Percentiles rank a stretch among this genome's conserved stretches.
Conservation (phyloP, 176 grass and related monocot genomes). For the Leersia perrieri region DNA sequence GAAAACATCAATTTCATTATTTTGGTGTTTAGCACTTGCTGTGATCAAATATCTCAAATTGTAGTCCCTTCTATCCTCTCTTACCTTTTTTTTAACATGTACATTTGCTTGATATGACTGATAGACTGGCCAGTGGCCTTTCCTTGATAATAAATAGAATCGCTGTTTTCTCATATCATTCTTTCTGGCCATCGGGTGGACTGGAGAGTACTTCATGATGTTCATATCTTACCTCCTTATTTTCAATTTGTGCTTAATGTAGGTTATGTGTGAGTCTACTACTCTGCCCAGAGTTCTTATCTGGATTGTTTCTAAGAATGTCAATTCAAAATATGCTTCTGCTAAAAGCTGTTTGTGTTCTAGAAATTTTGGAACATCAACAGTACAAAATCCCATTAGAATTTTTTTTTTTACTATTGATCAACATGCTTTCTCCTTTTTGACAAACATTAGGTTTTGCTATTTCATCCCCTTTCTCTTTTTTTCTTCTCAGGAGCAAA, state of each 20-base stretch:
- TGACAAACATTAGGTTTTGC: constrained; percentile 5
- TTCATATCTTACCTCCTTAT: constrained; percentile 21
- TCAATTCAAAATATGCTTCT: not conserved
- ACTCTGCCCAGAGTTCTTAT: not conserved
- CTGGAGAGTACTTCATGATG: not conserved
- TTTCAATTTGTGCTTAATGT: constrained; percentile 4
- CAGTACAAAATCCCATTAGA: not conserved
- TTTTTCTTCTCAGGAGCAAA: not conserved
- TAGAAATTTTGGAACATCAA: constrained; percentile 4
- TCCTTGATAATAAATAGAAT: constrained; percentile 12
- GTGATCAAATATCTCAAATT: constrained; percentile 7
- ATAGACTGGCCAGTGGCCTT: not conserved
- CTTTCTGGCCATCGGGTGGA: not conserved
- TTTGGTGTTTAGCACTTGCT: constrained; percentile 20
- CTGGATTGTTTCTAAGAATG: not conserved
- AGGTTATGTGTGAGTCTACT: not conserved
- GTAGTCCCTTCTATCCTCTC: not conserved
- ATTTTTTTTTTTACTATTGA: too few species aligned
- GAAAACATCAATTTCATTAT: not conserved
- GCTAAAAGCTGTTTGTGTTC: constrained; percentile 2
- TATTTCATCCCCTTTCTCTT: not conserved
- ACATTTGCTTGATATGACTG: constrained; percentile 6
- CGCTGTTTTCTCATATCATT: constrained; percentile 19
- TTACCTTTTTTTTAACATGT: not conserved
- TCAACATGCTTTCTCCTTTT: constrained; percentile 7